Percentiles rank a stretch among this genome's conserved stretches.
phyloP scores from a whole-genome alignment of 768 basidiomycete genomes.

The Tubosaeta sp. region DNA sequence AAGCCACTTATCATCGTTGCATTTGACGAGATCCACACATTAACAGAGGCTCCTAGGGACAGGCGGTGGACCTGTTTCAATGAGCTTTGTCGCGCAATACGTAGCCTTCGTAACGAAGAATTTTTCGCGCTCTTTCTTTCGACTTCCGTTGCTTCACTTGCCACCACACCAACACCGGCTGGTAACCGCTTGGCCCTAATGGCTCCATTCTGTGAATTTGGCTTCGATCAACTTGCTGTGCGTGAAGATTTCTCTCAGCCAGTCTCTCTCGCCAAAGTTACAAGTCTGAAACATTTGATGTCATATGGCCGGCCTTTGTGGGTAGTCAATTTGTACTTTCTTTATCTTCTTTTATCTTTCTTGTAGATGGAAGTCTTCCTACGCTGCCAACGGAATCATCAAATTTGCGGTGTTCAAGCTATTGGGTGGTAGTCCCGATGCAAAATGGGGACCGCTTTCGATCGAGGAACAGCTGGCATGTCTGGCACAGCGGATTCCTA shows the following conservation, averaged over 20 bases:
- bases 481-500: no score
- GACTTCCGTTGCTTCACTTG: not conserved
- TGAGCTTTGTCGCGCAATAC: not conserved
- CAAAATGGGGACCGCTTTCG: not conserved
- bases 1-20: not conserved
- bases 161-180: not conserved
- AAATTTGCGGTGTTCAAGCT: not conserved
- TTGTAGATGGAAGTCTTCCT: not conserved
- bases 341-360: not conserved
- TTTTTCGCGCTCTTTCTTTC: not conserved
- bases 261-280: no score
- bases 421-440: not conserved
- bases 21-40: not conserved
- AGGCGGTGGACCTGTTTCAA: not conserved
- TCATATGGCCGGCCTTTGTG: not conserved
- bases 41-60: not conserved
- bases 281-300: no score
- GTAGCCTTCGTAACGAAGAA: not conserved
- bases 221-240: not conserved
- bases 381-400: not conserved
- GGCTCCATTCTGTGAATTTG: not conserved
- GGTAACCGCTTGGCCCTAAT: not conserved
- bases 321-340: not conserved
- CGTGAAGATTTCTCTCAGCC: no score
- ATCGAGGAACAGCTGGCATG: not conserved